phyloP scores from a whole-genome alignment of 441 rosid genomes.

The Arabidopsis hybrid region DNA sequence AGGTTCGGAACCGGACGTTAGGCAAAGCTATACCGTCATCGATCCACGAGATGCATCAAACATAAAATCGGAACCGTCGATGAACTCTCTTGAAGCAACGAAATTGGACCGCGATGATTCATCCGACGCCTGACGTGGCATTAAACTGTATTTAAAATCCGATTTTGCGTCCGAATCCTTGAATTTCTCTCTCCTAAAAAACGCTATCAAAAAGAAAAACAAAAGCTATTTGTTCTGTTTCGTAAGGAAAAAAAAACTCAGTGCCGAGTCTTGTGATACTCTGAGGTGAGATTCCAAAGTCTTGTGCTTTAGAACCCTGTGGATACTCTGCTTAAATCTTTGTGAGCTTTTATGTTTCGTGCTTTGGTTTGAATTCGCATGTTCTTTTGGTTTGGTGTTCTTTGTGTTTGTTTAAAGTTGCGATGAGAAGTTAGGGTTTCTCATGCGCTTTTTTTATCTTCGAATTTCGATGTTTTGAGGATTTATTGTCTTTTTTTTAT shows the following conservation, averaged over 20 bases:
- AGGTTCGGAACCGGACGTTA: background rate
- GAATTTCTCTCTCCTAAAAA: conserved; percentile 61
- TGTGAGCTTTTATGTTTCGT: conserved; percentile 34
- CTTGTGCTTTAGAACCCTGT: conserved; percentile 27
- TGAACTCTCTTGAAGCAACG: background rate
- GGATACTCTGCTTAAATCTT: conserved; percentile 28
- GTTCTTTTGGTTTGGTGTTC: conserved; percentile 17
- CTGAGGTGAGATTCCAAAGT: conserved; percentile 41
- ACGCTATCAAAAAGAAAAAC: conserved; percentile 4
- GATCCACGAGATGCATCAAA: conserved; percentile 27
- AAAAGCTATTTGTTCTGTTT: conserved; percentile 39
- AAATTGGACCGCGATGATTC: conserved; percentile 28
- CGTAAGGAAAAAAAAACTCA: conserved; percentile 25
- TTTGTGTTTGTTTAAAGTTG: conserved; percentile 20
- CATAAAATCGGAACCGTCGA: conserved; percentile 50
- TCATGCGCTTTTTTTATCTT: conserved; percentile 14
- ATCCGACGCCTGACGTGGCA: conserved; percentile 58
- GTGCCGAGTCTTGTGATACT: conserved; percentile 36
- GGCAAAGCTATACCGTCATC: conserved; percentile 40
- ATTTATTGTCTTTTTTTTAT: background rate
- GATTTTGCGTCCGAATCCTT: conserved; percentile 52
- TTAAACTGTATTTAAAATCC: conserved; percentile 70
- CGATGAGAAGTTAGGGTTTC: conserved; percentile 43
- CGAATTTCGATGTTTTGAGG: conserved; percentile 7
- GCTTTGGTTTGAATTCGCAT: conserved; percentile 28